phyloP scores from a whole-genome alignment of 345 rosid species.

The Isatis tinctoria region DNA sequence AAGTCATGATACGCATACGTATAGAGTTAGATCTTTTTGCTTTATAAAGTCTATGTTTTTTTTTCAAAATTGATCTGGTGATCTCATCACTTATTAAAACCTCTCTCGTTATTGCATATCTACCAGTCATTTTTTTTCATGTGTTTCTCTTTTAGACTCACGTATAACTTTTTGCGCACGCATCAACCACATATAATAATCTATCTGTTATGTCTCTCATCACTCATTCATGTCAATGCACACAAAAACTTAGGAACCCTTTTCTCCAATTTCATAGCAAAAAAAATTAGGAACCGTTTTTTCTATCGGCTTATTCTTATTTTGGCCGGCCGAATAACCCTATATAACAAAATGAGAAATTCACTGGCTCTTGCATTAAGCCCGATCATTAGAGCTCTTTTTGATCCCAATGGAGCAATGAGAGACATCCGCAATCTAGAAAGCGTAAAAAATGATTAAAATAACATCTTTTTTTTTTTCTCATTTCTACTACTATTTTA shows the following conservation, averaged over 20 bases:
- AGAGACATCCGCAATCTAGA: slow-evolving; percentile 80
- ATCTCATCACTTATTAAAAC: no score
- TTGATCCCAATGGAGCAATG: slow-evolving; percentile 89
- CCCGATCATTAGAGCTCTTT: slow-evolving; percentile 88
- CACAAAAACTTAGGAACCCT: not conserved
- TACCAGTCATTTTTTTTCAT: no score
- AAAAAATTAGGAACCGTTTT: not conserved
- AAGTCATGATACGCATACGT: no score
- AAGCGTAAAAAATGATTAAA: slow-evolving; percentile 49
- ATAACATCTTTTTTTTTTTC: not conserved
- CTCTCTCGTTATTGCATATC: no score
- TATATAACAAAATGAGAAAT: slow-evolving; percentile 87
- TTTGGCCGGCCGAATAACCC: slow-evolving; percentile 42
- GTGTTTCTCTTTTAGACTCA: no score
- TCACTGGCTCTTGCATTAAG: slow-evolving; percentile 91
- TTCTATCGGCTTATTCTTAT: not conserved
- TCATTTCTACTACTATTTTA: not conserved
- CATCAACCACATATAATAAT: no score
- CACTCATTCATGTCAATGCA: not conserved
- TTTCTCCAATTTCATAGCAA: not conserved
- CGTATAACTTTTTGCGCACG: no score
- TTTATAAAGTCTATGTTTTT: no score
- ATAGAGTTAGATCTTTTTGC: no score
- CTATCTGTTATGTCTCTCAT: no score
- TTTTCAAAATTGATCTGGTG: no score